These are phyloP conservation scores for Daedalea quercina DNA, from an alignment of 768 basidiomycete genomes.

Conservation along the genomic window DNA sequence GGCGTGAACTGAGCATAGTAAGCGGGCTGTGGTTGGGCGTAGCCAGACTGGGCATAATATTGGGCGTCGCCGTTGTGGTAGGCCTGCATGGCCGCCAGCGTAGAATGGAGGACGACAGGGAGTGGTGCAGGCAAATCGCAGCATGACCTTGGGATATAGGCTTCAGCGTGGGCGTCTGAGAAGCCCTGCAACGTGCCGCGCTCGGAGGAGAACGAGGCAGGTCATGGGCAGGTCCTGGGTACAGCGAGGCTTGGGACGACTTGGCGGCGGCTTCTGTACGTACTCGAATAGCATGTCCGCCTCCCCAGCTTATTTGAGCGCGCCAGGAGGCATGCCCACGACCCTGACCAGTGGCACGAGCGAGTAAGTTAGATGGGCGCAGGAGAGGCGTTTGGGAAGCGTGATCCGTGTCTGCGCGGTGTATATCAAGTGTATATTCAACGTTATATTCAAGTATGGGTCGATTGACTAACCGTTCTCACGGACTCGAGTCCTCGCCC, in stretches of 20 bases:
- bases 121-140: not conserved
- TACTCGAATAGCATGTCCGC: not conserved
- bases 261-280: not conserved
- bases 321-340: too few species aligned
- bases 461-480: not conserved
- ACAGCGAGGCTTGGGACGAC: not conserved
- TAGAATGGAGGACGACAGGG: not conserved
- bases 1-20: conserved; percentile 9
- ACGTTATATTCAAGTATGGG: not conserved
- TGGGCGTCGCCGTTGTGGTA: conserved; percentile 9
- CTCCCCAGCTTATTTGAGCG: not conserved
- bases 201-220: not conserved
- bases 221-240: not conserved
- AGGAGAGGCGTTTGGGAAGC: too few species aligned
- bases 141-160: conserved; percentile 3
- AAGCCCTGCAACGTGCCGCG: conserved; percentile 23
- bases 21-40: conserved; percentile 5
- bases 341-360: too few species aligned
- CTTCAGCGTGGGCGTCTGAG: conserved; percentile 18
- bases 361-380: too few species aligned
- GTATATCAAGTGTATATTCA: too few species aligned
- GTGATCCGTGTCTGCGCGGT: too few species aligned
- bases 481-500: not conserved
- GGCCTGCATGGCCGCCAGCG: conserved; percentile 15
- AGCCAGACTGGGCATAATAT: conserved; percentile 16